Evolutionary conservation across 371 early-diverging fungal genomes (phyloP).

Genomic region (Zychaea mexicana): DNA sequence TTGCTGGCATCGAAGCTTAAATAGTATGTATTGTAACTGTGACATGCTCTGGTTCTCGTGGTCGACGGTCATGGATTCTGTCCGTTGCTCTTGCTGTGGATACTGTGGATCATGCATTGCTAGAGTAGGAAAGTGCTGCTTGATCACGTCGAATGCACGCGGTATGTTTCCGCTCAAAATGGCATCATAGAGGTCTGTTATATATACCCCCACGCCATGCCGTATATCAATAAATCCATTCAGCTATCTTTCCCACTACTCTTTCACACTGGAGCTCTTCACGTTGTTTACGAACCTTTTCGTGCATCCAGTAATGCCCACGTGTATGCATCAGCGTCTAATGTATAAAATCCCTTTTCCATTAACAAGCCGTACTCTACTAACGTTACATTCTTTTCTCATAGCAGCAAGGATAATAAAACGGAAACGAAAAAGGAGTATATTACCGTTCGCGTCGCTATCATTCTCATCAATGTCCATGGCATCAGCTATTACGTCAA

Average conservation of each 20-base stretch:
- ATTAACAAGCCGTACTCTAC: neutral
- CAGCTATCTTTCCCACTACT: neutral
- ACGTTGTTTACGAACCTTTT: constrained; percentile 30
- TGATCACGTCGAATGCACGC: constrained; percentile 35
- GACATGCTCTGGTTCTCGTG: neutral
- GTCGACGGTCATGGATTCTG: neutral
- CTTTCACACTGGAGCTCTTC: neutral
- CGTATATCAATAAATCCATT: neutral
- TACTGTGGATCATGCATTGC: constrained; percentile 17
- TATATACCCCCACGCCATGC: too few species aligned
- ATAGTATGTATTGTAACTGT: constrained; percentile 13
- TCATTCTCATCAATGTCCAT: constrained; percentile 13
- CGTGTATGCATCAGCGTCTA: constrained; percentile 6
- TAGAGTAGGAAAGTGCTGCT: constrained; percentile 30
- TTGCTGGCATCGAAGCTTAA: constrained; percentile 42
- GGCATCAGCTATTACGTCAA: neutral
- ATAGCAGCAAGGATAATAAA: too few species aligned
- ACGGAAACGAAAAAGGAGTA: neutral
- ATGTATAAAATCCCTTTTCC: neutral
- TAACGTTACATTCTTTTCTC: neutral
- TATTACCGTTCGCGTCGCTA: neutral
- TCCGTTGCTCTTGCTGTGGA: neutral
- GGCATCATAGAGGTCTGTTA: constrained; percentile 29
- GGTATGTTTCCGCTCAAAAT: constrained; percentile 33
- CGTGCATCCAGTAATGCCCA: constrained; percentile 44